Evolutionary conservation across 495 filamentous ascomycete species (phyloP), one percentile per base, ranked within the genome.

Genomic region (Thozetella sp.): DNA sequence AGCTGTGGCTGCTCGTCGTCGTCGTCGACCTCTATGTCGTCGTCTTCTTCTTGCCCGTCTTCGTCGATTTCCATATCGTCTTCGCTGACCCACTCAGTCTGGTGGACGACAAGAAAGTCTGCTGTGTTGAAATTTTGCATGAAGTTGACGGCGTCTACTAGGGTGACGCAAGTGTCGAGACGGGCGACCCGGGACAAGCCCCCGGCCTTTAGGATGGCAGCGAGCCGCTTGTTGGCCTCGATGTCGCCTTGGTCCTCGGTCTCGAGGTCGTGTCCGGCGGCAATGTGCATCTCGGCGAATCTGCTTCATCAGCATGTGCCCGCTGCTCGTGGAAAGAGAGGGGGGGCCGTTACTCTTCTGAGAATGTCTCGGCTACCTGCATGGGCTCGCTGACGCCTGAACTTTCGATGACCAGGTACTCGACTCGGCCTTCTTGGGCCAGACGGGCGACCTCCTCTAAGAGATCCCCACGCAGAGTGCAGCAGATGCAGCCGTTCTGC

Each of bases 401-500:
- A 62, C 82, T 85, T 61, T 87, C 84, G 56, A 87, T 84, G 20
- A 87, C 65, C 6, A 87, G 78, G 66, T 87, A 86, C 46, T 87
- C 73, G 25, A 86, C 76, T 17, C 72, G 74, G 6, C 77, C 73
- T 19, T 77, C 70, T 22, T 78, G 75, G 0, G 83, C 77, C 1
- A 87, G 64, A 1, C 68, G 75, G 1, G 78, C 81, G 6, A 86
- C 72, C 60, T 87, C 83, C 15, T 79, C 68, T 1, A 87, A 72
- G 0, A 87, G 67, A 54, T 87, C 84, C 2, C 84, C 83, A 20
- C 84, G 79, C 0, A 87, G 69, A 0, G 83, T 87, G 57, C 84
- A 87, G 66, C 83, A 87, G 56, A 87, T 87, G 58, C 84, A 87
- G 6, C 83, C 84, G 46, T 87, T 87, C 60, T 87, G 83, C 51